Conservation (phyloP, 2,329 filamentous ascomycete genomes). For the Aspergillus tubingensis region DNA sequence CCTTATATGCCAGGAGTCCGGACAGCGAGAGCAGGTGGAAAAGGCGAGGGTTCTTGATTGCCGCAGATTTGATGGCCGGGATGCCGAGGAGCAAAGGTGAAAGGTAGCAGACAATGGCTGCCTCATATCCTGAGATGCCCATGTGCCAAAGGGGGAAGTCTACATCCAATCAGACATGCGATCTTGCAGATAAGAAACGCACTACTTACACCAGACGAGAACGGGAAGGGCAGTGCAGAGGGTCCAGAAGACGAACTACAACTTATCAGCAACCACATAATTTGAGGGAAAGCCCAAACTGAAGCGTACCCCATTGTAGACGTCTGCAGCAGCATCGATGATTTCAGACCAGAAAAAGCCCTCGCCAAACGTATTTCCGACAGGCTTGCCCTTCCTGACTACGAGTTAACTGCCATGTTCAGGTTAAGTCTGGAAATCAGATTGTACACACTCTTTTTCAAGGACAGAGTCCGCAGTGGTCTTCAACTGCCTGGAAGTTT, state of each 20-base stretch:
- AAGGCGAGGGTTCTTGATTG: constrained; percentile 68
- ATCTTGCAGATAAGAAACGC: neutral
- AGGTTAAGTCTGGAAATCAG: constrained; percentile 27
- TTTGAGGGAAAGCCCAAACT: neutral
- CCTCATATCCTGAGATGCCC: constrained; percentile 97
- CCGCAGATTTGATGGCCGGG: constrained; percentile 65
- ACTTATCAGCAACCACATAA: constrained; percentile 25
- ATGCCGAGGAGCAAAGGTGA: constrained; percentile 79
- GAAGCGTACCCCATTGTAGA: constrained; percentile 77
- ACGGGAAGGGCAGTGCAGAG: constrained; percentile 87
- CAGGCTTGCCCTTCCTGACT: constrained; percentile 71
- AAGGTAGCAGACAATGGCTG: constrained; percentile 78
- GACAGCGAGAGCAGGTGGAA: constrained; percentile 76
- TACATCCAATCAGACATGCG: constrained; percentile 38
- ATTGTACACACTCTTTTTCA: constrained; percentile 71
- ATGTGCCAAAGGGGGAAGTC: constrained; percentile 98
- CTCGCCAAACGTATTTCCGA: constrained; percentile 68
- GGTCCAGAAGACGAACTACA: constrained; percentile 91
- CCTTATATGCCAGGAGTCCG: constrained; percentile 77
- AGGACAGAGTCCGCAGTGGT: constrained; percentile 51
- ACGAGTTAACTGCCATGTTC: constrained; percentile 25
- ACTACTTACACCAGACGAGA: constrained; percentile 82
- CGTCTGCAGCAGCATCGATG: constrained; percentile 79
- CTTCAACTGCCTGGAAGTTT: constrained; percentile 51
- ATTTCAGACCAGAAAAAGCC: constrained; percentile 73